These are phyloP conservation scores for Phytopythium cucurbitacearum DNA, from an alignment of 352 stramenopile genomes.

Conservation along the genomic window DNA sequence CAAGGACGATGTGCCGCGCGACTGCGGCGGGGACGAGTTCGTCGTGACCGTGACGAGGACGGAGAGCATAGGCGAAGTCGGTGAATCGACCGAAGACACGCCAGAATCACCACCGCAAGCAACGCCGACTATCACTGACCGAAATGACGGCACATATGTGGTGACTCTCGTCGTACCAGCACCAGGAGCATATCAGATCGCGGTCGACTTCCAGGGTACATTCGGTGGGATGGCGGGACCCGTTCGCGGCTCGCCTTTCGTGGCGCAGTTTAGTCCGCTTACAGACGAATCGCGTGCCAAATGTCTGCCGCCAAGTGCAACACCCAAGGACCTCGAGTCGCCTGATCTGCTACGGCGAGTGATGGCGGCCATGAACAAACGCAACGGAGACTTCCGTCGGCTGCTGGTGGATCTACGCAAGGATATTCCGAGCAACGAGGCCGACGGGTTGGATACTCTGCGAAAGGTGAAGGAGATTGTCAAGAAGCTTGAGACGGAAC, in stretches of 20 bases:
- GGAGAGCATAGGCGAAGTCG: slow-evolving; percentile 18
- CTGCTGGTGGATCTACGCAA: slow-evolving; percentile 78
- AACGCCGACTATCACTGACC: slow-evolving; percentile 69
- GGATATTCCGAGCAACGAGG: slow-evolving; percentile 77
- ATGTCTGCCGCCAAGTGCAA: slow-evolving; percentile 59
- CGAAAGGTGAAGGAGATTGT: slow-evolving; percentile 85
- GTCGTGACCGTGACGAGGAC: slow-evolving; percentile 61
- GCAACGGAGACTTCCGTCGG: slow-evolving; percentile 76
- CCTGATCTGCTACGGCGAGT: slow-evolving; percentile 62
- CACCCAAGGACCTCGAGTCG: slow-evolving; percentile 75
- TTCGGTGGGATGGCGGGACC: slow-evolving; percentile 92
- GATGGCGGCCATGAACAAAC: slow-evolving; percentile 83
- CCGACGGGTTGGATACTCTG: slow-evolving; percentile 72
- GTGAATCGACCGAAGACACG: not conserved
- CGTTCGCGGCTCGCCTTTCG: slow-evolving; percentile 93
- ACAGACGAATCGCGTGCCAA: slow-evolving; percentile 73
- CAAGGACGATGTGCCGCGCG: slow-evolving; percentile 82
- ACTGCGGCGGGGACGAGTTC: slow-evolving; percentile 95
- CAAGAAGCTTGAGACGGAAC: slow-evolving; percentile 68
- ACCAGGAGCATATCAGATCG: slow-evolving; percentile 83
- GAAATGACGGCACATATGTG: slow-evolving; percentile 93
- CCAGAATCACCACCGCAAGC: slow-evolving; percentile 19
- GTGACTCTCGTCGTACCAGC: slow-evolving; percentile 86
- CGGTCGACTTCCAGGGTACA: slow-evolving; percentile 90
- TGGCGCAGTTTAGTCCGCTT: slow-evolving; percentile 23